These are phyloP conservation scores for Corymbia maculata DNA, from an alignment of 345 rosid species.

Conservation along the genomic window DNA sequence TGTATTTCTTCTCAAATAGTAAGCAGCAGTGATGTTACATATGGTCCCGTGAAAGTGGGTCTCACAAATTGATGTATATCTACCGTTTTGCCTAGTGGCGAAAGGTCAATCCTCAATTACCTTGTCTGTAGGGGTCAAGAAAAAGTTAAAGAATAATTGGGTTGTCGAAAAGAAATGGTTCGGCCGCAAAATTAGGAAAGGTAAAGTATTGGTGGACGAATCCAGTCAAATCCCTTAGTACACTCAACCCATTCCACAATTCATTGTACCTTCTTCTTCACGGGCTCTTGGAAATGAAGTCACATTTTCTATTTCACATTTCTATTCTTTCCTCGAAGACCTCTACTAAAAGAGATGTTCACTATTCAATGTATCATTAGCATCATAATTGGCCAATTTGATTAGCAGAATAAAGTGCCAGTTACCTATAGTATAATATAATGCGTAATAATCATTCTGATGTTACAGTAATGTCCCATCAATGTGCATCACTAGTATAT, in stretches of 20 bases:
- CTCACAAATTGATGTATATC: background rate
- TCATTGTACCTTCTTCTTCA: background rate
- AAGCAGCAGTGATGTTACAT: background rate
- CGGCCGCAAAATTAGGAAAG: background rate
- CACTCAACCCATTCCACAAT: background rate
- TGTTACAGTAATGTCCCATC: background rate
- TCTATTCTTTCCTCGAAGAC: too few species aligned
- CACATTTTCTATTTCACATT: too few species aligned
- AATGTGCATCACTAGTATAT: background rate
- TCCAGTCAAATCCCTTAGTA: background rate
- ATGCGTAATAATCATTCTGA: too few species aligned
- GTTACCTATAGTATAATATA: too few species aligned
- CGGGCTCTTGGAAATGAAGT: background rate
- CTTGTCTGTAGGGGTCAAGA: background rate
- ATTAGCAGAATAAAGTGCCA: too few species aligned
- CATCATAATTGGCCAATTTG: too few species aligned
- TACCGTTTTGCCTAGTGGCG: background rate
- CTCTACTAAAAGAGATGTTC: too few species aligned
- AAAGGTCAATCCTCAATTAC: too few species aligned
- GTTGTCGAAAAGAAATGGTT: background rate
- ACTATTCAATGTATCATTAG: too few species aligned
- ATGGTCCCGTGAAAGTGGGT: background rate
- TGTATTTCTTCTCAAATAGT: background rate
- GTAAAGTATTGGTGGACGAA: background rate
- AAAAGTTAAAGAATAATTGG: background rate